Percentiles rank a stretch among this genome's conserved stretches.
These are phyloP conservation scores for Aureobasidium sp. DNA, from an alignment of 2,329 filamentous ascomycete genomes.

Conservation along the genomic window DNA sequence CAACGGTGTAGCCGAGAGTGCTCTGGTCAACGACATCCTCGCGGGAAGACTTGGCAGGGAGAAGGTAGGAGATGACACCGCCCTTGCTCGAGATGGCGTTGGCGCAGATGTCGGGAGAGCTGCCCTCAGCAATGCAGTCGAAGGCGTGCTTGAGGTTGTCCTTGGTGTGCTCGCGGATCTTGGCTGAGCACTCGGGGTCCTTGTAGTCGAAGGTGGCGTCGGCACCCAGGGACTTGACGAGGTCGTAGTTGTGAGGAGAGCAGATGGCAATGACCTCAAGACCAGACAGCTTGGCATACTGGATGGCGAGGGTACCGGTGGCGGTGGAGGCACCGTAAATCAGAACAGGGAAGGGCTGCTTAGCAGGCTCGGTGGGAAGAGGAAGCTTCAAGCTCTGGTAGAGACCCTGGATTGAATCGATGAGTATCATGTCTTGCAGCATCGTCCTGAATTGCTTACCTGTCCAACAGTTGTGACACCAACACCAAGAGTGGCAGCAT, in stretches of 20 bases:
- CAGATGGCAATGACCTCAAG: conserved; percentile 37
- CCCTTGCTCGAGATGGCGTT: conserved; percentile 30
- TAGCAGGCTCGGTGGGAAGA: conserved; percentile 34
- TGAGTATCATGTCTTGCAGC: background rate
- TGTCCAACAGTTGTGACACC: conserved; percentile 45
- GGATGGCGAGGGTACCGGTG: conserved; percentile 43
- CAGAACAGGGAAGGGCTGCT: conserved; percentile 33
- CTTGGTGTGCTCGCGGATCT: conserved; percentile 39
- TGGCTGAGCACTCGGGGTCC: conserved; percentile 32
- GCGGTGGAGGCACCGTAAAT: conserved; percentile 45
- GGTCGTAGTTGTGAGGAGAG: conserved; percentile 40
- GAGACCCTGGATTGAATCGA: conserved; percentile 20
- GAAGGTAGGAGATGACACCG: conserved; percentile 27
- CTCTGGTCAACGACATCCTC: conserved; percentile 34
- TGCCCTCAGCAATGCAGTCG: conserved; percentile 40
- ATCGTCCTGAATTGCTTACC: background rate
- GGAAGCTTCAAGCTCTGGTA: conserved; percentile 37
- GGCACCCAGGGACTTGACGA: conserved; percentile 40
- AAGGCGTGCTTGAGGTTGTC: conserved; percentile 37
- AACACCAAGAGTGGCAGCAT: conserved; percentile 44
- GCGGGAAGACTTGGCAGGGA: conserved; percentile 32
- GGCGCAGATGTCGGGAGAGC: conserved; percentile 31
- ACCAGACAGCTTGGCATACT: conserved; percentile 39
- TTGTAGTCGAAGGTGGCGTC: conserved; percentile 43
- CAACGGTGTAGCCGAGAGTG: conserved; percentile 35